Base-by-base conservation (phyloP, 192 early-diverging fungal species). In the Backusella sp. region DNA sequence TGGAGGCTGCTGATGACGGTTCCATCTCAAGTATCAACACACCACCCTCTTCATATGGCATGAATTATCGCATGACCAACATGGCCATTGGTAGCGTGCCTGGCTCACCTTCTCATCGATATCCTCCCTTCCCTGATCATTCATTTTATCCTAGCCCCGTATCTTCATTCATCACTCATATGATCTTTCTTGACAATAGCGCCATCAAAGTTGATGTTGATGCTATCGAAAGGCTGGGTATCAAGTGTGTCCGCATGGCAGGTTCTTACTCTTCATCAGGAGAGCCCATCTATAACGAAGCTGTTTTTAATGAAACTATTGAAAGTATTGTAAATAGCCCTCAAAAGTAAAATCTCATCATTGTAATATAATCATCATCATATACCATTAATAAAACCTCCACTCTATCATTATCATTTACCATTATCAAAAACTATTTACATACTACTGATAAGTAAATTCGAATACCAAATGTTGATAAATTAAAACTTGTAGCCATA, bases 121-220 rank as follows among this genome's bases (percentile, higher is more conserved):
- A 71, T 35, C 82, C 82, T 26, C 74, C 78, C 32, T 83, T 83
- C 26, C 82, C 82, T 17, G 53, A 74, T 34, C 71, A 83, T 28
- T 68, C 77, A 23, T 83, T 83, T 32, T 72, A 52, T 5, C 76
- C 82, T 14, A 78, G 73, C 0, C 77, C 78, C 36, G 53, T 79
- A 59, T 83, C 71, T 72, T 75, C 78, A 69, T 89, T 86, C 37
- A 84, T 89, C 14, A 87, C 86, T 1, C 86, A 89, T 72, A 30
- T 89, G 68, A 77, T 89, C 11, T 89, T 86, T 70, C 72, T 89
- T 46, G 79, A 86, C 41, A 86, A 87, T 59, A 80, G 80, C 3
- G 83, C 79, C 26, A 82, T 89, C 11, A 71, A 77, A 2, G 88
- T 89, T 8, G 86, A 87, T 81, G 79, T 80, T 6, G 68, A 70